Evolutionary conservation across 2,329 filamentous ascomycete genomes (phyloP).

Genomic region (Trichoderma atroviride): DNA sequence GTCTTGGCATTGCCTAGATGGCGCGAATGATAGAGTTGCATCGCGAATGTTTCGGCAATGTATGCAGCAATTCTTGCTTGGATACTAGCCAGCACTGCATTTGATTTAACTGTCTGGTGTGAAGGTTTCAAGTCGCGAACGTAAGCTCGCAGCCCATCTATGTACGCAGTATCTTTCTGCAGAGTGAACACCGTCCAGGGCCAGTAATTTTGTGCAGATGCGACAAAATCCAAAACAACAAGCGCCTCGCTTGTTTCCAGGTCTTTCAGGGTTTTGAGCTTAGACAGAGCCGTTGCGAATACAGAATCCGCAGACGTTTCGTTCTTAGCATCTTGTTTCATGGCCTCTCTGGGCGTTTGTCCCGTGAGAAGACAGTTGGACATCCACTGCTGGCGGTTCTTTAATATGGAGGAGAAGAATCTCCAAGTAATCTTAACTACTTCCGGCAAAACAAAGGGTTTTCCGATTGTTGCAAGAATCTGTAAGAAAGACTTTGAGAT

Average conservation of each 20-base stretch:
- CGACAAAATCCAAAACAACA: slow-evolving; percentile 82
- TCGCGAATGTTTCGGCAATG: slow-evolving; percentile 83
- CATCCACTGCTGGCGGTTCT: slow-evolving; percentile 93
- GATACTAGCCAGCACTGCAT: slow-evolving; percentile 59
- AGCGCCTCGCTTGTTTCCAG: slow-evolving; percentile 68
- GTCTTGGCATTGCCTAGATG: slow-evolving; percentile 68
- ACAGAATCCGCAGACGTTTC: slow-evolving; percentile 63
- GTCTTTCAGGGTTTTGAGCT: slow-evolving; percentile 66
- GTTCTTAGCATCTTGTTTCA: slow-evolving; percentile 59
- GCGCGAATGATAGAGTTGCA: slow-evolving; percentile 85
- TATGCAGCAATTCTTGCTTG: slow-evolving; percentile 76
- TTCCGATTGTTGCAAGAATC: slow-evolving; percentile 74
- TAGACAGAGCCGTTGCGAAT: slow-evolving; percentile 71
- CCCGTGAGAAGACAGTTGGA: slow-evolving; percentile 91
- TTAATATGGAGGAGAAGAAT: slow-evolving; percentile 82
- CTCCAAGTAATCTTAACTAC: slow-evolving; percentile 77
- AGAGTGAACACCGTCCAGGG: slow-evolving; percentile 87
- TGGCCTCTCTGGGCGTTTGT: slow-evolving; percentile 75
- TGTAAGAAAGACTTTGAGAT: slow-evolving; percentile 83
- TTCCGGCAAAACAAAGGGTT: slow-evolving; percentile 66
- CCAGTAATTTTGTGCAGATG: slow-evolving; percentile 90
- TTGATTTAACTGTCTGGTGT: slow-evolving; percentile 55
- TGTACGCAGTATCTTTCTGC: slow-evolving; percentile 71
- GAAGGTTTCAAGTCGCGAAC: slow-evolving; percentile 61
- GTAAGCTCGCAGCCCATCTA: slow-evolving; percentile 72